Evolutionary conservation across 169 alveolate genomes (phyloP).

Genomic region (Plasmodium knowlesi): DNA sequence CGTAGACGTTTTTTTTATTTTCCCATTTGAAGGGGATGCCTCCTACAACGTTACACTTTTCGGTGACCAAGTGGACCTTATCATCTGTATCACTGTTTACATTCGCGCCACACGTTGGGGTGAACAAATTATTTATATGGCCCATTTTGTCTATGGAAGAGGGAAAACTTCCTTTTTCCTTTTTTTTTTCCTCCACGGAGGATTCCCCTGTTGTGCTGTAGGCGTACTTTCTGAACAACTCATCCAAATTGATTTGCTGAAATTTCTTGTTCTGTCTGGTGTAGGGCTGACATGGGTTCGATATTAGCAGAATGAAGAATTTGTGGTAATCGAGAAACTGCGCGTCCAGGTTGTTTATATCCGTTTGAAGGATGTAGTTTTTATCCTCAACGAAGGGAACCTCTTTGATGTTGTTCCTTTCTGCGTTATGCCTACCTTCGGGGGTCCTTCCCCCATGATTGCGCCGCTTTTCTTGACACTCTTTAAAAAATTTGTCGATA

Average conservation of each 20-base stretch:
- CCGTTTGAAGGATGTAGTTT: slow-evolving; percentile 67
- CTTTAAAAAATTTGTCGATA: slow-evolving; percentile 38
- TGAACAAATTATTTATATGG: neutral
- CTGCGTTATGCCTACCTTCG: neutral
- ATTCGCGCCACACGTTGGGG: neutral
- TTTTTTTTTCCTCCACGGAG: neutral
- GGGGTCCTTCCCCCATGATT: neutral
- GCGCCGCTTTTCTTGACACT: neutral
- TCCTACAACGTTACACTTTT: neutral
- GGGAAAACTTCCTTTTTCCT: neutral
- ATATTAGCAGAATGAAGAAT: slow-evolving; percentile 28
- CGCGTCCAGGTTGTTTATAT: slow-evolving; percentile 43
- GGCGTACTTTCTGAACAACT: neutral
- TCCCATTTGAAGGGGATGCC: neutral
- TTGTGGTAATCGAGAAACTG: slow-evolving; percentile 36
- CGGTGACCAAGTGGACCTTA: neutral
- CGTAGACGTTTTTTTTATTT: neutral
- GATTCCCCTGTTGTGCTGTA: neutral
- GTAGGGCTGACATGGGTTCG: slow-evolving; percentile 73
- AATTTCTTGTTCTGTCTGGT: slow-evolving; percentile 61
- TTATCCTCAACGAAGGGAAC: neutral
- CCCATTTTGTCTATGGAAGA: neutral
- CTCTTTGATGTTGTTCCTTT: neutral
- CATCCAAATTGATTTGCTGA: slow-evolving; percentile 11
- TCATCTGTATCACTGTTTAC: neutral